These are phyloP conservation scores for Rhodotorula graminis DNA, from an alignment of 768 basidiomycete genomes.

Conservation along the genomic window DNA sequence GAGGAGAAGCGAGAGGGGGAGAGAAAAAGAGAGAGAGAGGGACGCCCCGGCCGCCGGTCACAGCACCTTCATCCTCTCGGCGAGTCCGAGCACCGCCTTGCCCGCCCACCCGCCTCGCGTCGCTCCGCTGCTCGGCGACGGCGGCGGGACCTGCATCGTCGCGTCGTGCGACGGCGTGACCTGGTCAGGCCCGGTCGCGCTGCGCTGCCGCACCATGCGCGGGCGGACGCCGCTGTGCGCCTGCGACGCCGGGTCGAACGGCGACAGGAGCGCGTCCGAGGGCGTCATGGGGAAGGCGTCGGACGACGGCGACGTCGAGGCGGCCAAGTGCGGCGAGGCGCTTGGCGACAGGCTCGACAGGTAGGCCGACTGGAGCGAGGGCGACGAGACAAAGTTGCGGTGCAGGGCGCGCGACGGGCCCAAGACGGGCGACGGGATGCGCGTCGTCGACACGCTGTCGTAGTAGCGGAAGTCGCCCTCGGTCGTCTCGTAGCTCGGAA, in stretches of 20 bases:
- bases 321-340: not conserved
- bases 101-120: constrained; percentile 1
- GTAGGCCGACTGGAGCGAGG: constrained; percentile 5
- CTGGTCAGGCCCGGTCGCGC: not conserved
- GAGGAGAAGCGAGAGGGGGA: too few species aligned
- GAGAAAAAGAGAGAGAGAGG: too few species aligned
- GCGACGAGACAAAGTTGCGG: constrained; percentile 5
- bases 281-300: not conserved
- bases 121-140: not conserved
- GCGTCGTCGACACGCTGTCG: constrained; percentile 1
- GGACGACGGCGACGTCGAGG: not conserved
- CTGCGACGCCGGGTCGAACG: not conserved
- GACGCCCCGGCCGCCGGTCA: too few species aligned
- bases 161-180: too few species aligned
- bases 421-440: not conserved
- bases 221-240: not conserved
- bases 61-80: constrained; percentile 5
- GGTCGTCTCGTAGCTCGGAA: not conserved
- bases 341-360: not conserved
- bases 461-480: not conserved
- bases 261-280: constrained; percentile 3
- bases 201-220: not conserved
- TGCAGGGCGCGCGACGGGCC: not conserved
- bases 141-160: not conserved
- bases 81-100: constrained; percentile 1